Conservation (phyloP, 1,284 basidiomycete species). For the Peniophora sp. region DNA sequence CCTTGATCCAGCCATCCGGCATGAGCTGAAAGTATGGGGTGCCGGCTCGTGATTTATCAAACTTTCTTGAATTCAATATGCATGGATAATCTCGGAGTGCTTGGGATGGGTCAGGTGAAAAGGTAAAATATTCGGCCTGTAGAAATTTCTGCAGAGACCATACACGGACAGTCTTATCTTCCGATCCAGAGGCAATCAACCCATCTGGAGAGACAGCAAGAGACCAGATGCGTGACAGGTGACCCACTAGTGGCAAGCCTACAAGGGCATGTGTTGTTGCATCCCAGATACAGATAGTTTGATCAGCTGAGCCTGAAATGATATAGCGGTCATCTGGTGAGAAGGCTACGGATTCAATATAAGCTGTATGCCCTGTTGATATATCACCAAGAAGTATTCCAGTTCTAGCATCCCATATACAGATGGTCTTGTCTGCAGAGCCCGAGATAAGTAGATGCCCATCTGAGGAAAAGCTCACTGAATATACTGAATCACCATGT, state of each 20-base stretch:
- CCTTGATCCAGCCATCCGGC: too few species aligned
- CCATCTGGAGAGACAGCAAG: not conserved
- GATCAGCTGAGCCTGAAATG: conserved; percentile 15
- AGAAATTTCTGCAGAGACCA: too few species aligned
- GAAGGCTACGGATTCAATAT: not conserved
- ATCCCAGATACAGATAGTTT: conserved; percentile 3
- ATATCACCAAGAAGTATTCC: not conserved
- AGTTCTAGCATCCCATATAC: not conserved
- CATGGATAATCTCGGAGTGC: too few species aligned
- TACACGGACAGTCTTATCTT: not conserved
- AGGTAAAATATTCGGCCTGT: too few species aligned
- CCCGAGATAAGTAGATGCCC: not conserved
- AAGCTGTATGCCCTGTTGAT: not conserved
- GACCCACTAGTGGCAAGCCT: not conserved
- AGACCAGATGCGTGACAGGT: not conserved
- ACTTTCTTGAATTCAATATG: too few species aligned
- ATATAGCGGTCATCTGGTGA: conserved; percentile 15
- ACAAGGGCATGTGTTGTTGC: not conserved
- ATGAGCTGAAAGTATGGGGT: too few species aligned
- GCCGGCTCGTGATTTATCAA: too few species aligned
- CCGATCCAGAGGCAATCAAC: not conserved
- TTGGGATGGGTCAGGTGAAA: too few species aligned
- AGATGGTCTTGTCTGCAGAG: not conserved
- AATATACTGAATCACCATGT: not conserved
- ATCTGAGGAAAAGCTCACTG: not conserved